Evolutionary conservation across 495 filamentous ascomycete species (phyloP), one percentile per base, ranked within the genome.

Genomic region (Xylaria curta): DNA sequence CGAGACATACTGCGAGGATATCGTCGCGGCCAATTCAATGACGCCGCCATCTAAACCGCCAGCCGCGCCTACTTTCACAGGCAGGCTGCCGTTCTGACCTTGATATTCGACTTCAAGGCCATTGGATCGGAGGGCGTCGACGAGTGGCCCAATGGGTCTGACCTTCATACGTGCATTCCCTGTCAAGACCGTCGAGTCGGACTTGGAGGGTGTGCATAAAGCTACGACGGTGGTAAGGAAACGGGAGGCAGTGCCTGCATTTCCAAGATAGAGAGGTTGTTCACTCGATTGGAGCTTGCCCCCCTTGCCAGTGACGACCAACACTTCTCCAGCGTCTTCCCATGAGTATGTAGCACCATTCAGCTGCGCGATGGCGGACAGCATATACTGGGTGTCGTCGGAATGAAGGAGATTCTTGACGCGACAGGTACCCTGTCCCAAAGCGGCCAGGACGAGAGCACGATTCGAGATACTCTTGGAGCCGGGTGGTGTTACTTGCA

Each of bases 381-480:
- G 83, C 96, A 98, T 99, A 81, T 93, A 93, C 80, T 98, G 94
- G 4, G 94, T 97, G 78, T 99, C 96, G 76, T 98, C 96, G 3
- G 96, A 98, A 82, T 98, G 94, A 13, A 99, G 86, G 21, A 99
- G 86, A 72, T 98, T 98, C 78, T 88, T 93, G 76, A 99, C 91
- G 31, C 93, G 90, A 76, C 94, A 97, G 28, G 90, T 90, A 44
- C 96, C 96, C 58, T 91, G 89, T 4, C 94, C 94, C 19, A 99
- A 90, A 2, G 96, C 97, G 62, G 96, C 96, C 71, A 99, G 86
- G 36, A 98, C 90, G 54, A 99, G 87, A 51, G 96, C 94, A 61
- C 96, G 90, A 83, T 99, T 99, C 1, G 96, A 98, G 66, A 99
- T 92, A 80, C 95, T 98, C 85, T 99, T 99, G 17, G 97, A 98